Evolutionary conservation across 805 yeast genomes (phyloP), one percentile per base, ranked within the genome.

Genomic region (Lachancea meyersii): DNA sequence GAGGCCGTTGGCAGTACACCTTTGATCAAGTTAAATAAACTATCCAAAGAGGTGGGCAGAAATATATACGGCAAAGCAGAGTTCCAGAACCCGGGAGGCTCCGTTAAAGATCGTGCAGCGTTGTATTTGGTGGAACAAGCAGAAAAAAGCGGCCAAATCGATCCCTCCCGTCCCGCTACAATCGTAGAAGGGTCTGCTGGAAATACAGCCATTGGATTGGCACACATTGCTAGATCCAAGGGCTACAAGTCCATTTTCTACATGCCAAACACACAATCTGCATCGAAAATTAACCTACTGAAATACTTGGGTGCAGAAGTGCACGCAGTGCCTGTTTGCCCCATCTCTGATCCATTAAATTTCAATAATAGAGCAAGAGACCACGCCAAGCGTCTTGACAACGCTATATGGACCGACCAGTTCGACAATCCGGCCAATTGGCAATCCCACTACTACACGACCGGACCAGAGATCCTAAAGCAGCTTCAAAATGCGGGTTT

Each of bases 1-100:
- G 87, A 79, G 24, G 94, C 96, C 1, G 82, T 88, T 44, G 97
- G 97, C n/a, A 87, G 87, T 64, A 89, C 97, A 3, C 96, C 97
- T 20, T 68, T 89, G 51, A 68, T 89, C 50, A 73, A 74, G 49
- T 69, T 85, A 36, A 74, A 76, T 51, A 65, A 63, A 27, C 63
- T 85, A 19, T 76, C 84, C 30, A 65, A 72, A 18, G 73, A 75
- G 51, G 61, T 77, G 3, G 86, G 86, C 4, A 70, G 89, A 52
- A 81, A 85, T 53, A 76, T 89, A 48, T 88, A 79, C 59, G 97
- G 86, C 31, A 89, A 89, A 61, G 95, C 95, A 5, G 96, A 87
- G 64, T 84, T 79, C 68, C 82, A 83, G 82, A 87, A 87, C 64
- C 96, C 96, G 2, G 96, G 96, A 38, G 96, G 95, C 0, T 82